A percentile compares a stretch with the other conserved stretches of the same genome.
These are phyloP conservation scores for Quercus phellos DNA, from an alignment of 331 rosid species.

Conservation along the genomic window DNA sequence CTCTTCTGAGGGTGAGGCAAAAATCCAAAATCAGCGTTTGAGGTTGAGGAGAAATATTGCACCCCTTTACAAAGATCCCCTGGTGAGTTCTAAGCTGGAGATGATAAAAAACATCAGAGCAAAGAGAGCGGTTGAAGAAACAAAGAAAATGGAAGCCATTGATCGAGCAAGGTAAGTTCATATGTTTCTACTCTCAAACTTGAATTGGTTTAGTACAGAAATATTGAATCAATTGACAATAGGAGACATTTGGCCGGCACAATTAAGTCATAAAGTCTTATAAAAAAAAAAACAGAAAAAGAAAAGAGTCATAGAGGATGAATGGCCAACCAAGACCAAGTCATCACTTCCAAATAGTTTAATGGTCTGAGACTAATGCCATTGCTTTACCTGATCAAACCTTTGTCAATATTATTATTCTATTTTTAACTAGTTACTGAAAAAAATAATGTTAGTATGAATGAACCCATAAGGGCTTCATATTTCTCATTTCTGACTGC, in stretches of 20 bases:
- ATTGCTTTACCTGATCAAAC: not conserved
- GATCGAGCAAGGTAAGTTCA: constrained; percentile 72
- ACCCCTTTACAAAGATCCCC: constrained; percentile 82
- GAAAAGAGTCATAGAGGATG: not conserved
- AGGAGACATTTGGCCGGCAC: not conserved
- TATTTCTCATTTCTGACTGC: constrained; percentile 19
- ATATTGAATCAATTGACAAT: not conserved
- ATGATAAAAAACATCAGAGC: constrained; percentile 89
- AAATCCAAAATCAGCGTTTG: constrained; percentile 17
- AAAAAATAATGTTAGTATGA: not conserved
- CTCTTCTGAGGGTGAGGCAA: constrained; percentile 23
- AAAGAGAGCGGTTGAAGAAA: constrained; percentile 67
- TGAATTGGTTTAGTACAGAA: not conserved
- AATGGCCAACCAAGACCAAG: not conserved
- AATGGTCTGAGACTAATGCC: not conserved
- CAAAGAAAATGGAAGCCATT: constrained; percentile 60
- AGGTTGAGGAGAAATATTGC: constrained; percentile 40
- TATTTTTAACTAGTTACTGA: not conserved
- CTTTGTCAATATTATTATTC: not conserved
- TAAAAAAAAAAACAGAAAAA: too few species aligned
- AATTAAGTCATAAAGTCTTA: not conserved
- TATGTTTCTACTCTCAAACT: not conserved
- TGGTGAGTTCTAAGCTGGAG: constrained; percentile 80
- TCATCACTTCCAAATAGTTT: not conserved
- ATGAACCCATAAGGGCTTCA: not conserved